A percentile compares a stretch with the other conserved stretches of the same genome.
These are phyloP conservation scores for Cymbopogon flexuosus DNA, from an alignment of 202 grass and related monocot genomes.

Conservation along the genomic window DNA sequence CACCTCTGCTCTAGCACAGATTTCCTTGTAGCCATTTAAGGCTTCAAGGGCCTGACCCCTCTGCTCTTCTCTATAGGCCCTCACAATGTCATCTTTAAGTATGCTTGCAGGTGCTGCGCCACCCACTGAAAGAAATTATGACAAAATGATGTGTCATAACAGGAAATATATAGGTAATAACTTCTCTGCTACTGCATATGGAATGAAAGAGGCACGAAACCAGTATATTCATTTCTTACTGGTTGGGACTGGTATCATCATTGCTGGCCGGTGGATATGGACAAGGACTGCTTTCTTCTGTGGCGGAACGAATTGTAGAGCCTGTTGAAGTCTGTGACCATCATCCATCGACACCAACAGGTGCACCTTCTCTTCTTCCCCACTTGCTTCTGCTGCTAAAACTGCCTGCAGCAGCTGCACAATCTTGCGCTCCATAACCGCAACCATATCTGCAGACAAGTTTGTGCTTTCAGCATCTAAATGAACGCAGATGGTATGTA, in stretches of 20 bases:
- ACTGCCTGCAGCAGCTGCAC: background rate
- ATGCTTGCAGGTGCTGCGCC: background rate
- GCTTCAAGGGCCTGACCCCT: background rate
- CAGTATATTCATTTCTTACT: background rate
- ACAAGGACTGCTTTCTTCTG: background rate
- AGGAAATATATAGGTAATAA: background rate
- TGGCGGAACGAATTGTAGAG: background rate
- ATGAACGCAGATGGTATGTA: background rate
- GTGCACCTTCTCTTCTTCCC: slow-evolving; percentile 21
- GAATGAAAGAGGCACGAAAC: background rate
- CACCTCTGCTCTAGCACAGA: slow-evolving; percentile 9
- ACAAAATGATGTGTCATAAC: background rate
- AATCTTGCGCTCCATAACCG: background rate
- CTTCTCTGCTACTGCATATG: background rate
- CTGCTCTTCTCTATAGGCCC: background rate
- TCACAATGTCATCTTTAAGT: background rate
- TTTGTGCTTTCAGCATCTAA: background rate
- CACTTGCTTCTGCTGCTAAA: slow-evolving; percentile 1
- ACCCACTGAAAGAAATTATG: slow-evolving; percentile 9
- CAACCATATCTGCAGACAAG: background rate
- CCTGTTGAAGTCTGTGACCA: background rate
- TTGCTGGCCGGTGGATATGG: slow-evolving; percentile 20
- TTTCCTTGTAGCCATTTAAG: background rate
- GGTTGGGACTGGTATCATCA: slow-evolving; percentile 11
- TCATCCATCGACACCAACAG: background rate